Conservation (phyloP, 768 basidiomycete species). For the Exsudoporus frostii region DNA sequence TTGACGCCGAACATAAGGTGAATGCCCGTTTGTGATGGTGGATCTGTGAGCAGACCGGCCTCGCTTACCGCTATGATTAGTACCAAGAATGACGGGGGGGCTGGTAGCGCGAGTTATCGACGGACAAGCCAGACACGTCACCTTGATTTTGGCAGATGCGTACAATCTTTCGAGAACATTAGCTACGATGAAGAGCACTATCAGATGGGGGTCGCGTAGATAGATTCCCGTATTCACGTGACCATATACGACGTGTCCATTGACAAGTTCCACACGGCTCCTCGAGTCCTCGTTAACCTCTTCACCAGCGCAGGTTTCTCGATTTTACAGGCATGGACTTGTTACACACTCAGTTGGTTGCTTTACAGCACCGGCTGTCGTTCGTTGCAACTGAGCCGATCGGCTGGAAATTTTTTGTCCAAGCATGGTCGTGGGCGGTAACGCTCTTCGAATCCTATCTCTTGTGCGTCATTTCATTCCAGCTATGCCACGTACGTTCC, state of each 20-base stretch:
- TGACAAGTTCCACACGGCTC: not conserved
- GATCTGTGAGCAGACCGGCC: no score
- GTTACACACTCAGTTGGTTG: slow-evolving; percentile 53
- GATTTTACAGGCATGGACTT: slow-evolving; percentile 47
- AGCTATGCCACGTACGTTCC: not conserved
- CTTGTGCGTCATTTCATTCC: slow-evolving; percentile 50
- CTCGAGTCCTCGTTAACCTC: not conserved
- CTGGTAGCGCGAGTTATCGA: not conserved
- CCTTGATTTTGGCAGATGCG: slow-evolving; percentile 79
- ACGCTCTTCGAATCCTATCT: slow-evolving; percentile 87
- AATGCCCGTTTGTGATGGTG: no score
- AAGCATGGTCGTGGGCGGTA: slow-evolving; percentile 70
- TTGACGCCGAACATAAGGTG: no score
- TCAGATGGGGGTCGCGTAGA: no score
- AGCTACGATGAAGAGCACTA: slow-evolving; percentile 8
- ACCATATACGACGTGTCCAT: slow-evolving; percentile 10
- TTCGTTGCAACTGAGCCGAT: slow-evolving; percentile 72
- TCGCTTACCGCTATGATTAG: no score
- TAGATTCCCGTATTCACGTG: slow-evolving; percentile 9
- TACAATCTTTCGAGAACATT: slow-evolving; percentile 75
- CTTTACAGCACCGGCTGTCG: slow-evolving; percentile 58
- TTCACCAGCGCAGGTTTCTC: not conserved
- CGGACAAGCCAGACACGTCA: slow-evolving; percentile 58
- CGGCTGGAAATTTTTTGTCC: slow-evolving; percentile 82
- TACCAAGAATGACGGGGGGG: no score